phyloP scores from a whole-genome alignment of 2,329 filamentous ascomycete species.

The Exophiala lecanii-corni region DNA sequence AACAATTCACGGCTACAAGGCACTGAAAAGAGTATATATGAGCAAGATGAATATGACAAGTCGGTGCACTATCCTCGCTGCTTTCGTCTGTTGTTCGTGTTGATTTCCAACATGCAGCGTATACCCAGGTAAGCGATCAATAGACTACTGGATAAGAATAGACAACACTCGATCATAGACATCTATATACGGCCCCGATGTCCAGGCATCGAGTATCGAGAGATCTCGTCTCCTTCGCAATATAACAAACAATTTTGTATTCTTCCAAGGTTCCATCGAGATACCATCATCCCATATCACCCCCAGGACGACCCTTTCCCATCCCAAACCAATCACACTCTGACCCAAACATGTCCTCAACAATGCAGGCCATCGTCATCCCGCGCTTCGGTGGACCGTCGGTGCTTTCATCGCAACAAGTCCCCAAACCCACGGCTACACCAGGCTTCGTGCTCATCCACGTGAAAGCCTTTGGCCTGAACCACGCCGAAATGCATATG shows the following conservation, averaged over 20 bases:
- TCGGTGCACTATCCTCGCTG: background rate
- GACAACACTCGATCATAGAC: too few species aligned
- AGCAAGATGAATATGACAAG: background rate
- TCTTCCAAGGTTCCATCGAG: too few species aligned
- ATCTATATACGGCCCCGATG: background rate
- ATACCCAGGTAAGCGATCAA: too few species aligned
- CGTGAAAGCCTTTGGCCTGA: constrained; percentile 41
- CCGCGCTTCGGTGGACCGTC: constrained; percentile 31
- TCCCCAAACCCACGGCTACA: constrained; percentile 29
- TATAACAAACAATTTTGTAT: too few species aligned
- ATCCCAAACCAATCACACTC: background rate
- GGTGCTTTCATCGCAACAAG: constrained; percentile 28
- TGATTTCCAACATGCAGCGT: background rate
- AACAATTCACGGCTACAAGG: background rate
- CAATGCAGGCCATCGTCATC: constrained; percentile 36
- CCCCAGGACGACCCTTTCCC: background rate
- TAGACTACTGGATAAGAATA: too few species aligned
- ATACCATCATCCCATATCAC: too few species aligned
- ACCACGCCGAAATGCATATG: constrained; percentile 47
- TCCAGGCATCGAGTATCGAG: background rate
- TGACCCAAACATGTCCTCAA: constrained; percentile 7
- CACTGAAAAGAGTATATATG: background rate
- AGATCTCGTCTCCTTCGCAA: too few species aligned
- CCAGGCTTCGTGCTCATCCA: constrained; percentile 31
- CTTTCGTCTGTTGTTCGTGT: background rate